Conservation (phyloP, 2,329 filamentous ascomycete genomes). For the Clonostachys solani region DNA sequence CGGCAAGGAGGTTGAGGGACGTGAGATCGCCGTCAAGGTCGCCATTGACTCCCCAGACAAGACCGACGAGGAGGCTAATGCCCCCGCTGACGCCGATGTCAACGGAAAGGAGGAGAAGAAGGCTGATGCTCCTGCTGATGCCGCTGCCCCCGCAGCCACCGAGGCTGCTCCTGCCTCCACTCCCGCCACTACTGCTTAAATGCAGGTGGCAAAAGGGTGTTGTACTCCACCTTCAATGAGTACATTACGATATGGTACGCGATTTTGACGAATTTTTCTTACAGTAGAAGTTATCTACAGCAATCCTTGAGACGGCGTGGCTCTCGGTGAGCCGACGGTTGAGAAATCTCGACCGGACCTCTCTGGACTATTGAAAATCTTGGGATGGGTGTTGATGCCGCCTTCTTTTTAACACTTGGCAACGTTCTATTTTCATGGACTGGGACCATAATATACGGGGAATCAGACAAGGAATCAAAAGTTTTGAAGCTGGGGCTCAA, state of each 20-base stretch:
- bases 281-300: slow-evolving; percentile 24
- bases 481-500: background rate
- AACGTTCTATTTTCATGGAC: no score
- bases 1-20: slow-evolving; percentile 97
- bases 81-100: slow-evolving; percentile 34
- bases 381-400: background rate
- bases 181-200: slow-evolving; percentile 1
- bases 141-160: slow-evolving; percentile 14
- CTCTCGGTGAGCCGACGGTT: no score
- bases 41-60: slow-evolving; percentile 99
- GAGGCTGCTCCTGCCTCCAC: background rate
- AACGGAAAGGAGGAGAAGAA: slow-evolving; percentile 29
- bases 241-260: slow-evolving; percentile 32
- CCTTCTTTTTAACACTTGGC: slow-evolving; percentile 5
- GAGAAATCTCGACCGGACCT: slow-evolving; percentile 10
- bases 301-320: no score
- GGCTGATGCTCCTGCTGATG: slow-evolving; percentile 9
- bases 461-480: slow-evolving; percentile 2
- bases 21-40: slow-evolving; percentile 99
- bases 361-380: slow-evolving; percentile 10
- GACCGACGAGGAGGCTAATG: slow-evolving; percentile 78
- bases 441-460: background rate
- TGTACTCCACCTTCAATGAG: slow-evolving; percentile 15
- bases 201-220: no score
- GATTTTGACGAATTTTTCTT: slow-evolving; percentile 31